Conservation (phyloP, 805 yeast genomes). For the Myxozyma nipponensis region DNA sequence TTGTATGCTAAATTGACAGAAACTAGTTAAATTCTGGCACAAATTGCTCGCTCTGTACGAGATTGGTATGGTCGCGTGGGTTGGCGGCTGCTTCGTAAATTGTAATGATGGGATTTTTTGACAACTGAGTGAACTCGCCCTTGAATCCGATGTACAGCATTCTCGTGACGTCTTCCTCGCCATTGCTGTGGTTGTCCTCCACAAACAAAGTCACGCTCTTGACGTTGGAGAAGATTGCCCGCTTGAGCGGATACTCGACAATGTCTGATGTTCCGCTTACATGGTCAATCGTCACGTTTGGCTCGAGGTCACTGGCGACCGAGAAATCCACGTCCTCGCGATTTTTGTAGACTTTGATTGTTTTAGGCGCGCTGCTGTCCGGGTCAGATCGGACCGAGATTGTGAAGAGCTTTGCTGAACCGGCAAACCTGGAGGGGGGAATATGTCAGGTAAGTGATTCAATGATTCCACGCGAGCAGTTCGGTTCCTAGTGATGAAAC, state of each 20-base stretch:
- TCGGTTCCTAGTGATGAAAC: too few relatives aligned
- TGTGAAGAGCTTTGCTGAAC: conserved; percentile 69
- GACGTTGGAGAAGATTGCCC: conserved; percentile 68
- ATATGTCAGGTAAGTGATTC: neutral
- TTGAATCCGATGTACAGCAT: conserved; percentile 72
- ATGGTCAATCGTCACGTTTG: conserved; percentile 51
- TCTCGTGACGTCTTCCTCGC: conserved; percentile 52
- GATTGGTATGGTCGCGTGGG: conserved; percentile 74
- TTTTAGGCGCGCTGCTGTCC: conserved; percentile 61
- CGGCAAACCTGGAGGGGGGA: conserved; percentile 47
- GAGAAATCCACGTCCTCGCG: conserved; percentile 69
- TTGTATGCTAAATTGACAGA: neutral
- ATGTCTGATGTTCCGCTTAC: conserved; percentile 57
- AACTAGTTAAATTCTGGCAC: conserved; percentile 7
- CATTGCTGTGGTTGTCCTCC: conserved; percentile 62
- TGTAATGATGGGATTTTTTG: conserved; percentile 67
- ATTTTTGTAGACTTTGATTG: conserved; percentile 70
- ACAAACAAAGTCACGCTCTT: conserved; percentile 64
- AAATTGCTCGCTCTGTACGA: conserved; percentile 17
- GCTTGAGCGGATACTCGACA: conserved; percentile 77
- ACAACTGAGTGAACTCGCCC: conserved; percentile 47
- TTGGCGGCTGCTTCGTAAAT: conserved; percentile 89
- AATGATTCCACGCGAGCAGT: neutral
- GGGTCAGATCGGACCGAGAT: conserved; percentile 64
- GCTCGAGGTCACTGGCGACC: conserved; percentile 45